Base-by-base conservation (phyloP, 805 yeast genomes). In the Pichia gijzeniarum region DNA sequence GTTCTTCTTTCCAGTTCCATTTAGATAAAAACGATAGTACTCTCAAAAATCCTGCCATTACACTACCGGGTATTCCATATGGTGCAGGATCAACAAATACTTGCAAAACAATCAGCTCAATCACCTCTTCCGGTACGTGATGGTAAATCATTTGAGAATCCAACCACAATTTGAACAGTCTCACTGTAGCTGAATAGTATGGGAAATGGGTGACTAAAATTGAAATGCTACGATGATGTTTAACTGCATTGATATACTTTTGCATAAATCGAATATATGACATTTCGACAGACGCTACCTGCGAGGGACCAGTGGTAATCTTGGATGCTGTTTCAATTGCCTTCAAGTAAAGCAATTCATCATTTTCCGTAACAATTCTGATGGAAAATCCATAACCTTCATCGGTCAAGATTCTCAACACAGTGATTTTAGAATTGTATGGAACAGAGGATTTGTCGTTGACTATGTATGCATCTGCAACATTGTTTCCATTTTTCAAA, bases 1-100 rank as follows among this genome's bases (percentile, higher is more conserved):
- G 84, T 39, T 83, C 88, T 51, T 85, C 95, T 55, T 78, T 83
- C 99, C 99, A 93, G 62, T 93, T 89, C 99, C 99, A 93, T 36
- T 65, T 66, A 21, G 95, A 74, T 38, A 93, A 62, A 56, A 83
- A 85, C 39, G 76, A 69, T 33, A 93, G 61, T 12, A 82, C 74
- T 48, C 93, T 80, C 48, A 86, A 67, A 60, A 93, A 88, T 5
- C 96, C 99, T 45, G 83, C 74, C 50, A 80, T 82, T 8, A 83
- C 79, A 45, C 91, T 80, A 22, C 82, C 77, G 3, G 99, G 98
- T 2, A 79, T 74, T 1, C 79, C 72, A 65, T 76, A 90, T n/a
- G 97, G 95, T 0, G 85, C 80, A 8, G 90, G 82, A 58, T 89
- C 95, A 38, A 88, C 83, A 67, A 91, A 93, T 17, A 87, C 86